These are phyloP conservation scores for Ceratocystis colombiana DNA, from an alignment of 2,329 filamentous ascomycete genomes.

Conservation along the genomic window DNA sequence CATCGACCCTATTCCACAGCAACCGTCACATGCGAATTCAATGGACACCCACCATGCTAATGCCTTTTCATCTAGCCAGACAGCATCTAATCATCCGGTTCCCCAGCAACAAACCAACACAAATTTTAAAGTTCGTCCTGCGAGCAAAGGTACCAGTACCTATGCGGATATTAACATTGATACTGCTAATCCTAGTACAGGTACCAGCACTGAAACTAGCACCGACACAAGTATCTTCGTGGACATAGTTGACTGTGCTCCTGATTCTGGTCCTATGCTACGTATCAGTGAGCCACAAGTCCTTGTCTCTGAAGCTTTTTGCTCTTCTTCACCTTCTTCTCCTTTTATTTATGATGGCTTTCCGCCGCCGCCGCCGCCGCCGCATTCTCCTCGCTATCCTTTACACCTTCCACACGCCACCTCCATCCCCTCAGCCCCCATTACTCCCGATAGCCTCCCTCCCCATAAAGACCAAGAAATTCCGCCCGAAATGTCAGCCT, in stretches of 20 bases:
- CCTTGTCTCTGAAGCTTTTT: neutral
- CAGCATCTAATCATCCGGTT: neutral
- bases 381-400: too few relatives aligned
- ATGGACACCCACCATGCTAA: too few relatives aligned
- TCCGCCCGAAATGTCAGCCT: neutral
- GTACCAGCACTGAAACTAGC: neutral
- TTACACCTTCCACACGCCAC: too few relatives aligned
- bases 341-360: too few relatives aligned
- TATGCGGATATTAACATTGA: neutral
- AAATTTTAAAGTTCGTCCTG: neutral
- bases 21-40: neutral
- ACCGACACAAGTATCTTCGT: neutral
- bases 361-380: too few relatives aligned
- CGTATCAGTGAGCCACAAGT: neutral
- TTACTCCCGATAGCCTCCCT: neutral
- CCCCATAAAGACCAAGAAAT: neutral
- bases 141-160: neutral
- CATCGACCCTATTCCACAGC: neutral
- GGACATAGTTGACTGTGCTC: neutral
- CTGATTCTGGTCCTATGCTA: neutral
- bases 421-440: too few relatives aligned
- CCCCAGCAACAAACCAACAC: neutral
- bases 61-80: neutral
- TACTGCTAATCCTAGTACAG: neutral
- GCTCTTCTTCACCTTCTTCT: neutral